Evolutionary conservation across 2,329 filamentous ascomycete genomes (phyloP).

Genomic region (Erysiphe pisi): DNA sequence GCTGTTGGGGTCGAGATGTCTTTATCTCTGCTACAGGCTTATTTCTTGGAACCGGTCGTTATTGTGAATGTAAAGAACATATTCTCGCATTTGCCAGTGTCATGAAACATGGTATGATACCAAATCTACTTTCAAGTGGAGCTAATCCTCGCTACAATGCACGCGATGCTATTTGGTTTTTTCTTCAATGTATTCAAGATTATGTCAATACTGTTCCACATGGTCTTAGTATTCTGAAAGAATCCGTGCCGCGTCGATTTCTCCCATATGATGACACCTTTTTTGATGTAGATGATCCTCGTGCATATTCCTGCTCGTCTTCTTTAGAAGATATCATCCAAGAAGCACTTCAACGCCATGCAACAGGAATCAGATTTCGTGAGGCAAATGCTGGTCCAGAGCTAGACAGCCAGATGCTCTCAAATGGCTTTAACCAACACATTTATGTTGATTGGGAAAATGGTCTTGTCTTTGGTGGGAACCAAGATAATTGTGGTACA

Average conservation of each 20-base stretch:
- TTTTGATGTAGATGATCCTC: conserved; percentile 69
- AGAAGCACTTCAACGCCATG: conserved; percentile 85
- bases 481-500: conserved; percentile 88
- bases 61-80: conserved; percentile 80
- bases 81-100: conserved; percentile 92
- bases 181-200: conserved; percentile 90
- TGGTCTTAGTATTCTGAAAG: conserved; percentile 61
- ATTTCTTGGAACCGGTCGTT: conserved; percentile 82
- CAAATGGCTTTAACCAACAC: conserved; percentile 83
- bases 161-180: conserved; percentile 95
- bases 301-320: conserved; percentile 75
- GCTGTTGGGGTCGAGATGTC: conserved; percentile 95
- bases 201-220: conserved; percentile 73
- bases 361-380: conserved; percentile 77
- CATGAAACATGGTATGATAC: conserved; percentile 96
- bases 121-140: conserved; percentile 80
- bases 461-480: conserved; percentile 88
- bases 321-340: conserved; percentile 84
- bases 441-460: conserved; percentile 84
- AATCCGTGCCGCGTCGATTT: conserved; percentile 73
- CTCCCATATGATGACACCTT: conserved; percentile 92
- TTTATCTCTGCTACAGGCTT: conserved; percentile 91
- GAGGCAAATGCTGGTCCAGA: conserved; percentile 86
- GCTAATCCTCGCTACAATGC: conserved; percentile 87
- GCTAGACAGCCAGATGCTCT: conserved; percentile 86